Evolutionary conservation across 345 rosid genomes (phyloP).

Genomic region (Fremontodendron californicum): DNA sequence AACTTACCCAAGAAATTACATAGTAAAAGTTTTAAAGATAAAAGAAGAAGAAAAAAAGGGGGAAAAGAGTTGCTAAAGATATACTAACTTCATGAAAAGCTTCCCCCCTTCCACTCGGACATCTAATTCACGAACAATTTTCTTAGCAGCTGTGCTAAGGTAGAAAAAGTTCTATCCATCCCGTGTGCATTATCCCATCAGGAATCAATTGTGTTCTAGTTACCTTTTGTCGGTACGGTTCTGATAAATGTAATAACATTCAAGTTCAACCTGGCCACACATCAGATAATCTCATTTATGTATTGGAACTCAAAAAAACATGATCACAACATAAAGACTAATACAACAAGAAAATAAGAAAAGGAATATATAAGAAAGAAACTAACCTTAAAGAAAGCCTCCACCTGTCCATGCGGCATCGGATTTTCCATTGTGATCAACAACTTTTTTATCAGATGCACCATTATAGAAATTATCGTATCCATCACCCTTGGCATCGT

Average conservation of each 20-base stretch:
- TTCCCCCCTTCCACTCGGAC: conserved; percentile 1
- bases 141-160: conserved; percentile 15
- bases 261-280: conserved; percentile 16
- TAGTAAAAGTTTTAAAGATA: conserved; percentile 7
- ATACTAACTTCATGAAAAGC: conserved; percentile 22
- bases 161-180: conserved; percentile 5
- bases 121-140: conserved; percentile 8
- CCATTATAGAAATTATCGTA: conserved; percentile 54
- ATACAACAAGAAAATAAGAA: too few species aligned
- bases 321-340: background rate
- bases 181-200: background rate
- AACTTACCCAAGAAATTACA: conserved; percentile 14
- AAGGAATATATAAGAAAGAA: background rate
- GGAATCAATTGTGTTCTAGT: too few species aligned
- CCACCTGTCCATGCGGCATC: conserved; percentile 86
- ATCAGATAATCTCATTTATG: background rate
- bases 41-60: background rate
- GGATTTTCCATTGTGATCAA: conserved; percentile 59
- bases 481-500: conserved; percentile 77
- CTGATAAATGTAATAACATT: conserved; percentile 26
- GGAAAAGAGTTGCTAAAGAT: conserved; percentile 12
- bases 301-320: background rate
- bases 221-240: conserved; percentile 2
- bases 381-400: conserved; percentile 68
- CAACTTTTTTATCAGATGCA: conserved; percentile 45